Base-by-base conservation (phyloP, 257 asterid genomes). In the Solanum phureja region DNA sequence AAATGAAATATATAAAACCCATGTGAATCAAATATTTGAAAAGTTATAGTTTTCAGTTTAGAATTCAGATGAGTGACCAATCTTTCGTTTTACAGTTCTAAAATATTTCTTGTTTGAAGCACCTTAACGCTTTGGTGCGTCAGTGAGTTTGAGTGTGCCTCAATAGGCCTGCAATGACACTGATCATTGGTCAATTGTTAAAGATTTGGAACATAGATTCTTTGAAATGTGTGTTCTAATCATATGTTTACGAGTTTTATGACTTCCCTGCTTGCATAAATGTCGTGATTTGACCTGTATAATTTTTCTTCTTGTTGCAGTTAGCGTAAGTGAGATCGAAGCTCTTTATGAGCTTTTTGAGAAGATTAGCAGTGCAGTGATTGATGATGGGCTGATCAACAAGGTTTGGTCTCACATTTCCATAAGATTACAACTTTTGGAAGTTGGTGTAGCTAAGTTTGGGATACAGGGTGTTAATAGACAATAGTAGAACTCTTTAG, bases 301-400 rank as follows among this genome's bases (percentile, higher is more conserved):
- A 21, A 73, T 73, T 38, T 76, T 76, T 44, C 83, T 76, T 76
- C 58, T 38, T 76, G 56, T 58, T 90, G 93, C 98, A 95, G 98
- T 96, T 89, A 93, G 96, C 88, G 96, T 96, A 75, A 95, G 96
- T 68, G 98, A 95, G 90, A 92, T 95, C 84, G 98, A 95, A 92
- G 98, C 98, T 11, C 89, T 96, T 88, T 94, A 96, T 75, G 98
- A 95, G 87, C 91, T 96, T 87, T 96, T 92, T 86, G 93, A 94
- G 92, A 94, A 95, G 95, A 93, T 96, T 87, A 94, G 98, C 91
- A 92, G 98, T 44, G 96, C 96, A 64, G 96, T 95, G 88, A 94
- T 95, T 24, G 98, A 95, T 85, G 98, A 95, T 42, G 98, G 98
- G 83, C 94, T 95, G 89, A 95, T 95, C 76, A 93, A 95, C 89